phyloP scores from a whole-genome alignment of 2,329 filamentous ascomycete species.

The Proliferodiscus dingleyae region DNA sequence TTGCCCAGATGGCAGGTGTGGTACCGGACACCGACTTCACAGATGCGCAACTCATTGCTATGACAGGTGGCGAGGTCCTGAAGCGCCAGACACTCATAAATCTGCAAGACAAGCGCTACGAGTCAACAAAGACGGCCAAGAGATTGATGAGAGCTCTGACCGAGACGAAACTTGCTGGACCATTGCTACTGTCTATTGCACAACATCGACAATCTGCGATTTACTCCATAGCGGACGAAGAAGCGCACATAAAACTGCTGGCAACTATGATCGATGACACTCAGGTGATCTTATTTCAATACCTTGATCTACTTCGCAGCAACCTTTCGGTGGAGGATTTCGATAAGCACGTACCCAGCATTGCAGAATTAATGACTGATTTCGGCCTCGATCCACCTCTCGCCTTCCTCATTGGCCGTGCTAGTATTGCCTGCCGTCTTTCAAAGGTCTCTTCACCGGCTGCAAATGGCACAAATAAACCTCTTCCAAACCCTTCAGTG shows the following conservation, averaged over 20 bases:
- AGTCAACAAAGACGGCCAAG: constrained; percentile 67
- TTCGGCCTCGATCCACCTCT: constrained; percentile 76
- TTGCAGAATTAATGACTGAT: constrained; percentile 67
- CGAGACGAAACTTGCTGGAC: constrained; percentile 71
- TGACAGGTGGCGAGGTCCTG: constrained; percentile 79
- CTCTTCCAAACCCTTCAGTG: constrained; percentile 4
- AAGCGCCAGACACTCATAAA: constrained; percentile 76
- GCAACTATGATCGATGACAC: constrained; percentile 88
- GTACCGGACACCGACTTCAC: constrained; percentile 83
- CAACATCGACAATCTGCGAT: constrained; percentile 87
- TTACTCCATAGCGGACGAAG: constrained; percentile 64
- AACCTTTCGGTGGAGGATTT: constrained; percentile 75
- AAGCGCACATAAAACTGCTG: constrained; percentile 82
- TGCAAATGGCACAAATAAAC: constrained; percentile 22
- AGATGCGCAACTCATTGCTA: constrained; percentile 78
- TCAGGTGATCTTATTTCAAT: constrained; percentile 79
- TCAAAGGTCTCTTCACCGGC: constrained; percentile 18
- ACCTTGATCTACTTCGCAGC: constrained; percentile 79
- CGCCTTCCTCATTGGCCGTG: constrained; percentile 78
- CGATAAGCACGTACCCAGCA: constrained; percentile 69
- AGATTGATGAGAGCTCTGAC: constrained; percentile 76
- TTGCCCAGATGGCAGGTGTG: constrained; percentile 90
- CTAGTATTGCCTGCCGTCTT: constrained; percentile 66
- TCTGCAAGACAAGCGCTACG: constrained; percentile 76
- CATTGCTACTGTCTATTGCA: constrained; percentile 82